Conservation (phyloP, 2,329 filamentous ascomycete genomes). For the Pyrenophora teres region DNA sequence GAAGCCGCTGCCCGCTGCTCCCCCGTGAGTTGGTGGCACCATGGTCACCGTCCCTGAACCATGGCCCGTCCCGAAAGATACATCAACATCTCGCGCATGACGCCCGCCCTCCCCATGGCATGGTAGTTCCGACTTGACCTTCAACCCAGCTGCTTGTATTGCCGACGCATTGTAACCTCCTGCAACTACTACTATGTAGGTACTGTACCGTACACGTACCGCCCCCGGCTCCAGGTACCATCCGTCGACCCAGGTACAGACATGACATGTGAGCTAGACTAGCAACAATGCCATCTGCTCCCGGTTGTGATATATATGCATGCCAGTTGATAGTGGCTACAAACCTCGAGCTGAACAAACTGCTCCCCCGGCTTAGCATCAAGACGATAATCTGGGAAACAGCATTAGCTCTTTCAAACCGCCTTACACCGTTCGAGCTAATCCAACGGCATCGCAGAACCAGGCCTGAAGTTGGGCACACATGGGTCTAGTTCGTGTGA, state of each 20-base stretch:
- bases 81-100: conserved; percentile 26
- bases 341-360: conserved; percentile 13
- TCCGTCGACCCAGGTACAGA: conserved; percentile 19
- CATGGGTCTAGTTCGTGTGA: conserved; percentile 19
- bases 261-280: conserved; percentile 5
- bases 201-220: background rate
- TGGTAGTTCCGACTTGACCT: conserved; percentile 33
- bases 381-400: conserved; percentile 19
- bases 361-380: conserved; percentile 13
- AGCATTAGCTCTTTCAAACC: conserved; percentile 11
- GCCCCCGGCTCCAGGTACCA: conserved; percentile 18
- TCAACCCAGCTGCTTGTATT: conserved; percentile 19
- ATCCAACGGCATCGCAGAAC: conserved; percentile 17
- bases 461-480: conserved; percentile 18
- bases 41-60: conserved; percentile 29
- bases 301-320: conserved; percentile 24
- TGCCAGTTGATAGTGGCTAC: conserved; percentile 28
- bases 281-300: conserved; percentile 8
- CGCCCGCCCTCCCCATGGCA: conserved; percentile 26
- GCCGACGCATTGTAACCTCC: conserved; percentile 24
- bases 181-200: conserved; percentile 3
- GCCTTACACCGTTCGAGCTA: conserved; percentile 16
- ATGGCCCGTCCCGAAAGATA: conserved; percentile 23
- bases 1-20: conserved; percentile 8
- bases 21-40: conserved; percentile 32